phyloP scores from a whole-genome alignment of 2,329 filamentous ascomycete species.

The Cryphonectria nitschkei region DNA sequence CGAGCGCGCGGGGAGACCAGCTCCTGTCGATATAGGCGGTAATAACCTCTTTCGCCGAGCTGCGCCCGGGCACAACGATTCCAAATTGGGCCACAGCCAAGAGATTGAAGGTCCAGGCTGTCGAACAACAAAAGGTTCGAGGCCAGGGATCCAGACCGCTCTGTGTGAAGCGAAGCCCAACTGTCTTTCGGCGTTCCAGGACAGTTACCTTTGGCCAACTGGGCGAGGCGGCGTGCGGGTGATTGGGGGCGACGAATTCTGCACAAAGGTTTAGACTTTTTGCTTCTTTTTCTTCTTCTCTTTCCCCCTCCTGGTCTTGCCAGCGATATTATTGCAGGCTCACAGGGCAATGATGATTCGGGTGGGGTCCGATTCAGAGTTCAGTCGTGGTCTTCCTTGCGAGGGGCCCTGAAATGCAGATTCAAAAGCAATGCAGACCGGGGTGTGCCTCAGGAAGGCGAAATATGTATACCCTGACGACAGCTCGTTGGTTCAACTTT shows the following conservation, averaged over 20 bases:
- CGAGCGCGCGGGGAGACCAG: neutral
- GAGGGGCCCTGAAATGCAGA: neutral
- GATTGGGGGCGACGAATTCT: neutral
- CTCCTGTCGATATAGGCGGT: constrained; percentile 11
- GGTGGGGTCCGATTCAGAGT: constrained; percentile 8
- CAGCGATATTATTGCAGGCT: neutral
- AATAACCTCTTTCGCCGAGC: neutral
- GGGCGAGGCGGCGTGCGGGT: neutral
- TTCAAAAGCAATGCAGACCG: neutral
- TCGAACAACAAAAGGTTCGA: constrained; percentile 7
- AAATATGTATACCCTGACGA: neutral
- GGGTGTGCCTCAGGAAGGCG: neutral
- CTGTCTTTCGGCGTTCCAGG: neutral
- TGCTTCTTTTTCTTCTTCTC: neutral
- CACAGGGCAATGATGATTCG: neutral
- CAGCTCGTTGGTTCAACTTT: neutral
- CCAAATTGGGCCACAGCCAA: neutral
- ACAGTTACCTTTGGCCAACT: neutral
- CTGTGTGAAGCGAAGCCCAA: constrained; percentile 2
- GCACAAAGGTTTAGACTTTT: neutral
- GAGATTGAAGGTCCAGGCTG: neutral
- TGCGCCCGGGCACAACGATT: neutral
- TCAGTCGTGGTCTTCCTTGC: neutral
- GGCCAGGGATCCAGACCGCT: constrained; percentile 5
- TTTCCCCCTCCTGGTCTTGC: neutral